phyloP scores from a whole-genome alignment of 2,329 filamentous ascomycete genomes.

The Chrysoporthe austroafricana region DNA sequence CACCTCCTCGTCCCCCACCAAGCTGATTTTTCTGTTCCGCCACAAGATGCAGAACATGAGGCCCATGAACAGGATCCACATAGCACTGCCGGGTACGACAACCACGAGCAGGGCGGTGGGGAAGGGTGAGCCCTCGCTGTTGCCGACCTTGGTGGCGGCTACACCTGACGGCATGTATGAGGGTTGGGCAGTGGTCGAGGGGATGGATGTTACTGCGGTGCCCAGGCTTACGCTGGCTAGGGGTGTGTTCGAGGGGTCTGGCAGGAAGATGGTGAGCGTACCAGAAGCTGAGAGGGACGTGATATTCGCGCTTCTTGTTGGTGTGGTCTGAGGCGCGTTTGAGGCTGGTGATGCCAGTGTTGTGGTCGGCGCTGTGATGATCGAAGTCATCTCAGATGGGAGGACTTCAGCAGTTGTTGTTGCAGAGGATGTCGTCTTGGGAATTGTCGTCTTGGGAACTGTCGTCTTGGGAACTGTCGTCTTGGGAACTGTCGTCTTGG shows the following conservation, averaged over 20 bases:
- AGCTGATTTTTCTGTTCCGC: constrained; percentile 7
- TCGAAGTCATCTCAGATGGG: background rate
- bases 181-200: background rate
- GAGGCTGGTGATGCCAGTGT: background rate
- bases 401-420: background rate
- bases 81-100: constrained; percentile 7
- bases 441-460: background rate
- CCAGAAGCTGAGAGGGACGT: background rate
- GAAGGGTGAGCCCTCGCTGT: constrained; percentile 6
- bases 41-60: constrained; percentile 16
- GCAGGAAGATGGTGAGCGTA: background rate
- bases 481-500: background rate
- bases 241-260: background rate
- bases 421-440: background rate
- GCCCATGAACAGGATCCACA: constrained; percentile 16
- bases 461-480: constrained; percentile 26
- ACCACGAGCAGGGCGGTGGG: constrained; percentile 17
- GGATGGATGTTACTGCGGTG: background rate
- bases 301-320: background rate
- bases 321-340: background rate
- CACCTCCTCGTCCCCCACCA: constrained; percentile 8
- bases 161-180: background rate
- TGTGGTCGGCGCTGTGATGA: background rate
- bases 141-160: background rate
- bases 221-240: background rate